phyloP scores from a whole-genome alignment of 73 alveolate genomes.

The Paramecium tetraurelia region DNA sequence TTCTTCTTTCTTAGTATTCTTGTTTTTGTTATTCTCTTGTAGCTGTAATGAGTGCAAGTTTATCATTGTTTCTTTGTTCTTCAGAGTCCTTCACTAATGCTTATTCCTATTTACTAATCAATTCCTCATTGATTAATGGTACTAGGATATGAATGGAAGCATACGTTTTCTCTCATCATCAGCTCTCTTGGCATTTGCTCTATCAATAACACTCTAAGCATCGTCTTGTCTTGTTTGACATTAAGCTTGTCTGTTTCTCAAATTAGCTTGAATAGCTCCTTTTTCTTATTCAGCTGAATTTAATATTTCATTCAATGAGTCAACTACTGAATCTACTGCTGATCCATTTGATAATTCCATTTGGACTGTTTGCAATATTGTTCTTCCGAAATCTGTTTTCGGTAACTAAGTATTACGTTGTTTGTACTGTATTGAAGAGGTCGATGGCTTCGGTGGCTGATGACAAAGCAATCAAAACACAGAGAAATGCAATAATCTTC shows the following conservation, averaged over 20 bases:
- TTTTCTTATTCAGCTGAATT: background rate
- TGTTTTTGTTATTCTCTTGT: conserved; percentile 3
- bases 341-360: background rate
- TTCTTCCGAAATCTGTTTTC: background rate
- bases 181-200: conserved; percentile 14
- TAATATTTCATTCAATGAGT: background rate
- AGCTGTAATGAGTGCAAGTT: background rate
- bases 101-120: background rate
- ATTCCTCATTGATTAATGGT: background rate
- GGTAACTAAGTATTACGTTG: background rate
- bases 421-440: background rate
- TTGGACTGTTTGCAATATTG: background rate
- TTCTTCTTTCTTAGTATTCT: conserved; percentile 21
- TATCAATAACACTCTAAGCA: background rate
- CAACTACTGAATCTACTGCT: background rate
- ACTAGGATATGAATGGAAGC: background rate
- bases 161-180: conserved; percentile 40
- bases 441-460: conserved; percentile 16
- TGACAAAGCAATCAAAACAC: background rate
- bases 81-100: background rate
- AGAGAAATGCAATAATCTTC: background rate
- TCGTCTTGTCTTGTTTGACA: background rate
- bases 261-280: conserved; percentile 8
- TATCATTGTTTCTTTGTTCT: conserved; percentile 30
- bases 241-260: background rate